These are phyloP conservation scores for Amanita inopinata DNA, from an alignment of 768 basidiomycete species.

Conservation along the genomic window DNA sequence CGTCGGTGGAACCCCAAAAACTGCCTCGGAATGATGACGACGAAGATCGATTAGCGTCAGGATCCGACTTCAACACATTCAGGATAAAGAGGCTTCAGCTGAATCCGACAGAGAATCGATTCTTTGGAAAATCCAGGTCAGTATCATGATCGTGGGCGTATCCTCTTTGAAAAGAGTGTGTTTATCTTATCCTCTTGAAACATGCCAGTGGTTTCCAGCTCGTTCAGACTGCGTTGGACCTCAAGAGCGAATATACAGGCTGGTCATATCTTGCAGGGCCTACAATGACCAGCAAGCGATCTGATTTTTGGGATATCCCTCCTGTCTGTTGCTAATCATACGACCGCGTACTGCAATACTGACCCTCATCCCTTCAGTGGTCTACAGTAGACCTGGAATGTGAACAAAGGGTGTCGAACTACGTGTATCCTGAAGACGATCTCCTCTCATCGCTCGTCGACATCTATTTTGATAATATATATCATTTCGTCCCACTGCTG, in stretches of 20 bases:
- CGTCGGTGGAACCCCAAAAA: conserved; percentile 20
- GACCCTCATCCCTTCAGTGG: conserved; percentile 9
- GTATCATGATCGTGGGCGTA: neutral
- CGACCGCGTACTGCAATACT: neutral
- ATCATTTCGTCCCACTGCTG: conserved; percentile 53
- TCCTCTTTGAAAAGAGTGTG: neutral
- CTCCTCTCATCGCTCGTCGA: conserved; percentile 47
- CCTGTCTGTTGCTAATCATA: conserved; percentile 25
- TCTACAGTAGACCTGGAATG: conserved; percentile 14
- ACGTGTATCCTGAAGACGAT: conserved; percentile 42
- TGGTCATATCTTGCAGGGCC: conserved; percentile 14
- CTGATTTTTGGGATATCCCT: conserved; percentile 41
- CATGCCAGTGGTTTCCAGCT: conserved; percentile 37
- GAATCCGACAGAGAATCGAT: conserved; percentile 29
- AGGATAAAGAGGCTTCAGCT: conserved; percentile 27
- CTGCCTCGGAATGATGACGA: conserved; percentile 26
- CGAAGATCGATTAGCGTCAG: conserved; percentile 16
- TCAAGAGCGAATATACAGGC: conserved; percentile 43
- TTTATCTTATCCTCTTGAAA: neutral
- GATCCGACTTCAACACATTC: conserved; percentile 16
- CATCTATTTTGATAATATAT: conserved; percentile 52
- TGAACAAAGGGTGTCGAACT: conserved; percentile 18
- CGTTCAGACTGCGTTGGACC: conserved; percentile 43
- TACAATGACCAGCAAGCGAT: conserved; percentile 23
- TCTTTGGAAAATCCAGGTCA: conserved; percentile 41